Percentiles rank a stretch among this genome's conserved stretches.
phyloP scores from a whole-genome alignment of 495 filamentous ascomycete genomes.

The Penicillium mononematosum region DNA sequence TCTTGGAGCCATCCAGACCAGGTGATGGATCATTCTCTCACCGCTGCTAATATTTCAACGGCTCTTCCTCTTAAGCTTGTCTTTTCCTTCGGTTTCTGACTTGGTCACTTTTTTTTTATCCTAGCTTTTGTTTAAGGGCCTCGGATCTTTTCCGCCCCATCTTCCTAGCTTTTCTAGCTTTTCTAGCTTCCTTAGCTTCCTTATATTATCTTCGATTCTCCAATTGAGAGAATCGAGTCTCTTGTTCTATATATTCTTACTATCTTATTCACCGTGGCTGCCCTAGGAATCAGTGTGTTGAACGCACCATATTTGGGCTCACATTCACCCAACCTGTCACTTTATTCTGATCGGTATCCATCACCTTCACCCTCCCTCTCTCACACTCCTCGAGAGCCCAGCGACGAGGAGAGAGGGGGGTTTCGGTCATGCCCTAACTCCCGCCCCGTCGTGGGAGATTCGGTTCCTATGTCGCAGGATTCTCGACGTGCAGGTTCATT shows the following conservation, averaged over 20 bases:
- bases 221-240: constrained; percentile 8
- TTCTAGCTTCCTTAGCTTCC: not conserved
- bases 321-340: constrained; percentile 36
- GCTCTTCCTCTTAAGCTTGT: constrained; percentile 15
- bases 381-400: constrained; percentile 38
- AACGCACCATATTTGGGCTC: constrained; percentile 29
- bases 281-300: constrained; percentile 43
- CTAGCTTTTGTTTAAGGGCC: constrained; percentile 10
- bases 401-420: constrained; percentile 42
- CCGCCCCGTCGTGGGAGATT: constrained; percentile 30
- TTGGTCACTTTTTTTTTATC: not conserved
- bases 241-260: constrained; percentile 9
- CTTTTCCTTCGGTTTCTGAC: not conserved
- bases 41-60: constrained; percentile 29
- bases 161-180: constrained; percentile 2
- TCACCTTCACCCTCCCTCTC: constrained; percentile 39
- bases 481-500: constrained; percentile 34
- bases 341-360: constrained; percentile 37
- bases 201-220: constrained; percentile 6
- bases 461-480: constrained; percentile 52
- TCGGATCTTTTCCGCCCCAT: constrained; percentile 19
- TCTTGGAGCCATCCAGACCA: constrained; percentile 16
- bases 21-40: constrained; percentile 31
- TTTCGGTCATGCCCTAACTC: constrained; percentile 46
- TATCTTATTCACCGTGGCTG: constrained; percentile 41